A percentile compares a stretch with the other conserved stretches of the same genome.
Evolutionary conservation across 352 stramenopile genomes (phyloP).

Genomic region (Globisporangium polare): DNA sequence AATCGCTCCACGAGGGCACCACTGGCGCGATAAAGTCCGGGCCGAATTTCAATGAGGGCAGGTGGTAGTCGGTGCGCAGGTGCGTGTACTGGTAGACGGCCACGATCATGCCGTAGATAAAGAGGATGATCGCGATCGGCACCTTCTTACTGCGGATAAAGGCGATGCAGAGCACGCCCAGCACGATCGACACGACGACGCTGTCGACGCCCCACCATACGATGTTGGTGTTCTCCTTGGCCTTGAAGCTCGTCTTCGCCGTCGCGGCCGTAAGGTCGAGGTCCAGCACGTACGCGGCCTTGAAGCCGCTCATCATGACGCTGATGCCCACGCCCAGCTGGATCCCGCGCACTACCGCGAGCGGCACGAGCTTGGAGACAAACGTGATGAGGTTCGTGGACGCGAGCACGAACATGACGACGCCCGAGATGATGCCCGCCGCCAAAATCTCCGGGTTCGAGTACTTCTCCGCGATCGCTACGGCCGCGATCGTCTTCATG

Average conservation of each 20-base stretch:
- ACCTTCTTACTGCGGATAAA: conserved; percentile 60
- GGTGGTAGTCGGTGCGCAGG: conserved; percentile 42
- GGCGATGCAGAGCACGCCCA: conserved; percentile 69
- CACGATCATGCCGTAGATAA: conserved; percentile 67
- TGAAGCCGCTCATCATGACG: conserved; percentile 84
- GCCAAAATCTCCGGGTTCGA: conserved; percentile 76
- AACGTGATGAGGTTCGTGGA: conserved; percentile 88
- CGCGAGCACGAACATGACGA: conserved; percentile 68
- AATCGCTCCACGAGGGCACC: conserved; percentile 50
- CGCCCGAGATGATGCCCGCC: conserved; percentile 83
- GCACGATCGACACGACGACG: conserved; percentile 58
- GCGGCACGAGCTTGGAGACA: conserved; percentile 86
- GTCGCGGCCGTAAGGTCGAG: conserved; percentile 28
- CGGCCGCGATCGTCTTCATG: conserved; percentile 93
- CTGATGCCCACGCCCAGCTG: conserved; percentile 90
- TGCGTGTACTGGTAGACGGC: conserved; percentile 55
- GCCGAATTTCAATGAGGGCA: conserved; percentile 46
- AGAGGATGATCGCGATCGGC: conserved; percentile 60
- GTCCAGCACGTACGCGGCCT: conserved; percentile 46
- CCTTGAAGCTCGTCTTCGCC: conserved; percentile 20
- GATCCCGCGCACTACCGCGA: conserved; percentile 87
- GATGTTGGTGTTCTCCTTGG: conserved; percentile 23
- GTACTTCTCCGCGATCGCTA: conserved; percentile 84
- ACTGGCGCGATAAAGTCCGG: conserved; percentile 58
- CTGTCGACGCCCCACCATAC: conserved; percentile 67